Conservation (phyloP, 2,329 filamentous ascomycete genomes). For the Xylaria sp. region DNA sequence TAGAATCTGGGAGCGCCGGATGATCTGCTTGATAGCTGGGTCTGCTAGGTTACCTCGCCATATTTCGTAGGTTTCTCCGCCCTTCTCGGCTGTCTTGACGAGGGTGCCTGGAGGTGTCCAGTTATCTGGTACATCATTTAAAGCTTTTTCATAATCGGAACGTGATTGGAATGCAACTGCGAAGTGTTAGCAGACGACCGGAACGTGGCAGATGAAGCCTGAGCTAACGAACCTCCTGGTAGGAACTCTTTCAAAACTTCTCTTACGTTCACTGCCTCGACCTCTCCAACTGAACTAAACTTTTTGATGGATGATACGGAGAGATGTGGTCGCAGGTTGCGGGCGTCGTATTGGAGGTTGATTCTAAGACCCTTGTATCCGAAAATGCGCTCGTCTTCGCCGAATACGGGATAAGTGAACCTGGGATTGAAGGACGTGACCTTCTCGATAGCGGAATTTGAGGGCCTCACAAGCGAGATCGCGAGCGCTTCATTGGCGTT, state of each 20-base stretch:
- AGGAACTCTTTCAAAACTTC: slow-evolving; percentile 69
- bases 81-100: slow-evolving; percentile 66
- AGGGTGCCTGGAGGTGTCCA: slow-evolving; percentile 78
- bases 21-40: slow-evolving; percentile 68
- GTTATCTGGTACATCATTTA: slow-evolving; percentile 52
- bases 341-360: slow-evolving; percentile 68
- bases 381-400: slow-evolving; percentile 89
- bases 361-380: slow-evolving; percentile 85
- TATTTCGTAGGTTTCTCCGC: slow-evolving; percentile 73
- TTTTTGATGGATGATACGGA: slow-evolving; percentile 74
- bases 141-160: slow-evolving; percentile 64
- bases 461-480: slow-evolving; percentile 52
- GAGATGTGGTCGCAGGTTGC: slow-evolving; percentile 79
- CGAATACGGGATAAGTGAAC: slow-evolving; percentile 92
- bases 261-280: slow-evolving; percentile 71
- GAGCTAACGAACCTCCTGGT: slow-evolving; percentile 61
- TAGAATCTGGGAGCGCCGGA: slow-evolving; percentile 82
- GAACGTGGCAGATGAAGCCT: not conserved
- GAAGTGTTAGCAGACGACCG: slow-evolving; percentile 22
- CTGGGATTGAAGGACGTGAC: slow-evolving; percentile 77
- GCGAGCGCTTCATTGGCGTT: slow-evolving; percentile 67
- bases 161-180: slow-evolving; percentile 70
- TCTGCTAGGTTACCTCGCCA: slow-evolving; percentile 81
- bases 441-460: slow-evolving; percentile 53
- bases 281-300: slow-evolving; percentile 70